Evolutionary conservation across 257 asterid genomes (phyloP), one percentile per base, ranked within the genome.

Genomic region (Buddleja alternifolia): DNA sequence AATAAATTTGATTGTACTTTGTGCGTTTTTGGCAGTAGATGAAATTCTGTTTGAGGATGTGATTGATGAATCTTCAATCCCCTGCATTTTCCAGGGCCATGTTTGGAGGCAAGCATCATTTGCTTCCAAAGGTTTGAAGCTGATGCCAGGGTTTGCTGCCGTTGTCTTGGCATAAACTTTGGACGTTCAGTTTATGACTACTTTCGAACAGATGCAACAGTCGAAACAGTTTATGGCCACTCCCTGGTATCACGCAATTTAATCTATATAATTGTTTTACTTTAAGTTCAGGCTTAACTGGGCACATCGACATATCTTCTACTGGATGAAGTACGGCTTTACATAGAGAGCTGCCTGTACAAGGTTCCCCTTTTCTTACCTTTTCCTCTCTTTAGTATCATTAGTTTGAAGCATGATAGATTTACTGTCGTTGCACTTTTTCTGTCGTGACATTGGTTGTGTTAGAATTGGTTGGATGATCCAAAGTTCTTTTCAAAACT

Each of bases 11-110:
- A 45, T 66, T 47, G 12, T 32, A 5, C 67, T 78, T 69, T 67
- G 36, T 67, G 25, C 67, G 48, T 44, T 46, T 29, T 47, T 74
- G 79, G 83, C 75, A 77, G 77, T 63, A 8, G 57, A 63, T 73
- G 69, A 10, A 37, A 52, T 75, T 80, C 47, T 60, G 34, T 66
- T 52, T 77, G 65, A 69, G 76, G 77, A 56, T 63, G 68, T 75
- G 78, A 64, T 80, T 79, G 78, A 84, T 76, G 68, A 50, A 73
- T 82, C 75, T 72, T 75, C 60, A 58, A 77, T 78, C 75, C 77
- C 81, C 83, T 74, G 81, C 75, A 73, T 81, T 83, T 84, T 75
- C 87, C 87, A 82, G 96, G 92, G 86, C 80, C 58, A 77, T 75
- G 32, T 58, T 73, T 80, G 85, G 88, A 78, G 84, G 84, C 88